These are phyloP conservation scores for Fraxinus sp. DNA, from an alignment of 305 asterid species.

Conservation along the genomic window DNA sequence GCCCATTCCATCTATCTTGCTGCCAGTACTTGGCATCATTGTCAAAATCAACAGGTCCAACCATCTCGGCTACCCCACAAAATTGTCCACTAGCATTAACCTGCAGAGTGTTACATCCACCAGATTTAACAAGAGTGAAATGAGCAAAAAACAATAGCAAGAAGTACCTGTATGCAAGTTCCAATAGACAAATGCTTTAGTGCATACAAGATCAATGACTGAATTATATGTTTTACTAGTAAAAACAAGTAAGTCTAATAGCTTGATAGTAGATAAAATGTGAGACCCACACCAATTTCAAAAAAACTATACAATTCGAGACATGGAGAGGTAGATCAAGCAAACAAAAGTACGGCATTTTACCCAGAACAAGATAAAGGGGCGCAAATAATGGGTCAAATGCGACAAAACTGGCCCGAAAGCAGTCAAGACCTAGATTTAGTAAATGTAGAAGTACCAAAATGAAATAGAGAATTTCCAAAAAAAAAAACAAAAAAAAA, in stretches of 20 bases:
- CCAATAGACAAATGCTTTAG: slow-evolving; percentile 5
- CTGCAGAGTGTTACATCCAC: slow-evolving; percentile 40
- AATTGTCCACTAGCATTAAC: slow-evolving; percentile 99
- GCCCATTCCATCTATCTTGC: slow-evolving; percentile 99
- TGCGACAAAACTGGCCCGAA: not conserved
- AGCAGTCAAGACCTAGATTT: not conserved
- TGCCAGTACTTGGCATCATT: slow-evolving; percentile 97
- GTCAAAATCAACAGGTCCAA: slow-evolving; percentile 89
- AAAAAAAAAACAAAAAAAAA: not conserved
- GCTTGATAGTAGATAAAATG: not conserved
- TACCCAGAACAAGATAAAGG: not conserved
- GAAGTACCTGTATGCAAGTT: slow-evolving; percentile 14
- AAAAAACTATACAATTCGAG: not conserved
- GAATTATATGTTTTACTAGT: not conserved
- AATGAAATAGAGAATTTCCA: not conserved
- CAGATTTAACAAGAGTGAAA: slow-evolving; percentile 13
- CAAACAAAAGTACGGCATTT: not conserved
- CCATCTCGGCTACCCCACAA: slow-evolving; percentile 99
- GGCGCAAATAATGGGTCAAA: not conserved
- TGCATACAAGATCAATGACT: slow-evolving; percentile 2
- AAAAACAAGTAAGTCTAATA: not conserved
- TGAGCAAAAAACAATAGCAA: slow-evolving; percentile 15
- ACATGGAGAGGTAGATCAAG: not conserved
- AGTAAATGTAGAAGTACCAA: not conserved
- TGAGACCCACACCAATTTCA: not conserved